Evolutionary conservation across 768 basidiomycete genomes (phyloP).

Genomic region (Leccinum imitatum): DNA sequence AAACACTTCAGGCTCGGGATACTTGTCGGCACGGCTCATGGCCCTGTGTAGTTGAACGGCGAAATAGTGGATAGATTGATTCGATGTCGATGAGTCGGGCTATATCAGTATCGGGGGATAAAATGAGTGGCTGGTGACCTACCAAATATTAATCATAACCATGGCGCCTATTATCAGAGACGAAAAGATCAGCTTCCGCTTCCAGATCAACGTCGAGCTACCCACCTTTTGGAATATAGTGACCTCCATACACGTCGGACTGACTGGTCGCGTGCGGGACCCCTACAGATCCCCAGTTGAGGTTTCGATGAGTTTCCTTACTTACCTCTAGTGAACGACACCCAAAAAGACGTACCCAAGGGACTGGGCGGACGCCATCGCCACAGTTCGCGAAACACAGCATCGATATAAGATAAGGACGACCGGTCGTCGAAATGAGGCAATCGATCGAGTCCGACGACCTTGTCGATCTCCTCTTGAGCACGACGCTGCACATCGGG

Average conservation of each 20-base stretch:
- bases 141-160: conserved; percentile 5
- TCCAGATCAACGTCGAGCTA: background rate
- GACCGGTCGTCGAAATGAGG: conserved; percentile 27
- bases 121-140: background rate
- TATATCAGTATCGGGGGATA: background rate
- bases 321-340: background rate
- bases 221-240: conserved; percentile 23
- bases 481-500: conserved; percentile 28
- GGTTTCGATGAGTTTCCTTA: background rate
- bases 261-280: conserved; percentile 14
- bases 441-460: conserved; percentile 21
- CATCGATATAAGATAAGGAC: conserved; percentile 27
- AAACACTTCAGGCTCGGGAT: conserved; percentile 2
- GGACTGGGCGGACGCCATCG: conserved; percentile 22
- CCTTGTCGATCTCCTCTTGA: conserved; percentile 28
- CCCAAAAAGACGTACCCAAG: conserved; percentile 5
- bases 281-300: background rate
- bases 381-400: conserved; percentile 24
- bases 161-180: background rate
- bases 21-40: conserved; percentile 6
- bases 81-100: background rate
- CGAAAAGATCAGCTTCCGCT: background rate
- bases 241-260: conserved; percentile 20
- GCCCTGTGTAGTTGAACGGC: background rate
- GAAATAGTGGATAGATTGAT: background rate